Evolutionary conservation across 164 flowering plant species (phyloP), one percentile per base, ranked within the genome.

Genomic region (Brasenia schreberi): DNA sequence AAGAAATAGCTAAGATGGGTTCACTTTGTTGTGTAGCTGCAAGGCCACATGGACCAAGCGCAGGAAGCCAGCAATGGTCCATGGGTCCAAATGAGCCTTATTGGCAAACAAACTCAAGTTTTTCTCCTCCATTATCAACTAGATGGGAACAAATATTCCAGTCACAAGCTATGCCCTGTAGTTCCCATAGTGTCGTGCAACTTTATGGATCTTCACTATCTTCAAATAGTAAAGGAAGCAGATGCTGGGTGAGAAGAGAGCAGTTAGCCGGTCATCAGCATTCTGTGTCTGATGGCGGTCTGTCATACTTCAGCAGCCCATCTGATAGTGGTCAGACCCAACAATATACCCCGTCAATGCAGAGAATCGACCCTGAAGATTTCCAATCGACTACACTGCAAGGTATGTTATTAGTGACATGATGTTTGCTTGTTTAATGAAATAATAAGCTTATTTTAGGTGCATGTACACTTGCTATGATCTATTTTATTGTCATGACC

Each of bases 1-100:
- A 70, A 75, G 81, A 76, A 64, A 85, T 86, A 81, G 92, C 87
- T 83, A 89, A 89, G 75, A 92, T 82, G 98, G 98, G 98, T 83
- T 87, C 98, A 19, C 91, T 92, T 66, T 92, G 98, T 84, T 89
- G 96, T 80, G 98, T 88, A 91, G 96, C 98, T 72, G 90, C 98
- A 72, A 92, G 91, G 96, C 96, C 98, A 83, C 95, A 92, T 86
- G 96, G 84, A 64, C 84, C 98, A 4, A 83, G 81, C 74, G 64
- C 82, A 19, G 71, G 84, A 70, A 84, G 85, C 70, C 58, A 83
- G 67, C 93, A 89, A 67, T 89, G 91, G 88, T 85, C 95, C 44
- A 64, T 83, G 78, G 89, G 83, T 67, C 90, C 88, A 18, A 81
- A 81, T 62, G 98, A 92, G 74, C 98, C 96, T 42, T 88, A 81